These are phyloP conservation scores for Monosporascus sp. DNA, from an alignment of 2,329 filamentous ascomycete genomes.

Conservation along the genomic window DNA sequence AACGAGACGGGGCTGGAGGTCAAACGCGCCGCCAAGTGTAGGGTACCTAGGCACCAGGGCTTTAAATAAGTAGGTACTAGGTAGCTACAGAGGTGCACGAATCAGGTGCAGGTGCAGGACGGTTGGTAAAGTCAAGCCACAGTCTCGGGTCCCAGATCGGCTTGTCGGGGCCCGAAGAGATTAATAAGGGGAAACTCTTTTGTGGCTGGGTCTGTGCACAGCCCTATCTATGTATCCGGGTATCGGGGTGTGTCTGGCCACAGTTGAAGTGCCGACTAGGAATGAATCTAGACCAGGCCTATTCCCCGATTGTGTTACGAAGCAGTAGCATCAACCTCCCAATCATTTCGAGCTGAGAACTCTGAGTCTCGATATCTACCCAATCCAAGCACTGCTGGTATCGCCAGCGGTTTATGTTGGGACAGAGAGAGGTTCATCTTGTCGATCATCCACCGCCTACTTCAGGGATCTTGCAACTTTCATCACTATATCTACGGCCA, in stretches of 20 bases:
- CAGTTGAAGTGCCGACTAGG: not conserved
- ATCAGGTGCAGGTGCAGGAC: too few species aligned
- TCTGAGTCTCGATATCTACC: not conserved
- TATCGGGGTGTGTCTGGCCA: not conserved
- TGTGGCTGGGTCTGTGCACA: too few species aligned
- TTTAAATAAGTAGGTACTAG: too few species aligned
- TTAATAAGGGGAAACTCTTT: not conserved
- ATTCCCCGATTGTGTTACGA: not conserved
- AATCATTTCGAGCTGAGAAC: not conserved
- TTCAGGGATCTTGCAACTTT: not conserved
- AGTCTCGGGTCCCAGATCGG: not conserved
- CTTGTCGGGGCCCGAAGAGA: not conserved
- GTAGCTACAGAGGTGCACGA: not conserved
- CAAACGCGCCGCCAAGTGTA: too few species aligned
- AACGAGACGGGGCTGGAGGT: too few species aligned
- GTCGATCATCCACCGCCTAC: too few species aligned
- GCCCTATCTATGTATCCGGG: too few species aligned
- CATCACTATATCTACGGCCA: not conserved
- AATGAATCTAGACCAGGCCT: not conserved
- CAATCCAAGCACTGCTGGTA: not conserved
- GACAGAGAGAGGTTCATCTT: not conserved
- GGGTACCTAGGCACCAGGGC: too few species aligned
- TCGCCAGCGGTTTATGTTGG: not conserved
- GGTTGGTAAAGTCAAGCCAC: not conserved
- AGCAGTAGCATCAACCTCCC: not conserved